Evolutionary conservation across 1,139 yeast species (phyloP), one percentile per base, ranked within the genome.

Genomic region (Suhomyces panamericanus): DNA sequence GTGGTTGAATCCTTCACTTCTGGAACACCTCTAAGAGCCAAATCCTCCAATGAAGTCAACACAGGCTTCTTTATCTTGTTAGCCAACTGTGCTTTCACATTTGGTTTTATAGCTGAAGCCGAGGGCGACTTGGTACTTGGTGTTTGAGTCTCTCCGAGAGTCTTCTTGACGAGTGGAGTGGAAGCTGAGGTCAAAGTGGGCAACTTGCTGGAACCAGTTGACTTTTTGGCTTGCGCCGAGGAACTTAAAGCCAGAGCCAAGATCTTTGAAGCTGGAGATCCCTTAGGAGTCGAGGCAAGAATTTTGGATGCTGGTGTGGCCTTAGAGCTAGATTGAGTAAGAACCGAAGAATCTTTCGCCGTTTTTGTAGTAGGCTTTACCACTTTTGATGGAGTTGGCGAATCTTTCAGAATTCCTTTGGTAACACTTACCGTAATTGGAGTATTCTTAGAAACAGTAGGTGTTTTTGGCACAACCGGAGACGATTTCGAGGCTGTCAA

Each of bases 21-120:
- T 2, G 88, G 88, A 14, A 82, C 75, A 2, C 87, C 87, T 48
- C 81, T 67, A 20, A 71, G 66, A 1, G 75, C 83, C 43, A 82
- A 66, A 48, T 81, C 85, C n/a, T 76, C 74, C 34, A 83, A 63
- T 0, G 85, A 78, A 16, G 78, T 75, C 43, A 83, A 66, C 1
- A 58, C 47, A 1, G 72, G 70, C 32, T 55, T 56, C 37, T 58
- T 64, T 27, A 52, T 63, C 27, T 57, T 55, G 32, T 22, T 34
- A 2, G 35, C 22, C 9, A 31, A 24, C 10, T 26, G 20, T 2
- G 40, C n/a, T 13, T 35, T 41, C 2, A 39, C 22, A 2, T 39
- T 13, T 27, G 45, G 14, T 26, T 38, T 35, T 15, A 37, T 10
- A n/a, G 16, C 15, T 2, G 35, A n/a, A 8, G 16, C 38, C 6